Evolutionary conservation across 2,329 filamentous ascomycete genomes (phyloP), one percentile per base, ranked within the genome.

Genomic region (Ophiognomonia clavigignenti-juglandacearum): DNA sequence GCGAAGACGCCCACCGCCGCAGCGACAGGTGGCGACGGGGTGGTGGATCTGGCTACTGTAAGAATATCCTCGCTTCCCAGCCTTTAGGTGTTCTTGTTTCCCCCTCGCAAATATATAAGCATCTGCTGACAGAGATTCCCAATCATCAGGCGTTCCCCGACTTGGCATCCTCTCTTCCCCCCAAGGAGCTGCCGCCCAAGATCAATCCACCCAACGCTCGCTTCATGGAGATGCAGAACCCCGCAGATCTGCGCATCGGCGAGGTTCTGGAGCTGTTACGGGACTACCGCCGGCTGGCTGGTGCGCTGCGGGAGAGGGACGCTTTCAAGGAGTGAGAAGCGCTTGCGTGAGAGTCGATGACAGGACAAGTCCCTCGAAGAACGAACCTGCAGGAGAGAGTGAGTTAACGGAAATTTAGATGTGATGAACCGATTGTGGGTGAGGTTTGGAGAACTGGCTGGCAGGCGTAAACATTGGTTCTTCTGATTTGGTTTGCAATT

Each of bases 271-370:
- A 86, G 47, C 67, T 92, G 40, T 65, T 92, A 19, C 74, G 80
- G 46, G 87, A 92, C 62, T 92, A 92, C 59, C 79, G 86, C 57
- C 73, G 87, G 44, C 66, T 92, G 39, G 86, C 85, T 0, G 72
- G 72, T 23, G 78, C 78, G 8, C 62, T 91, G 48, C 80, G 80
- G 56, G 78, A 82, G 40, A 66, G 80, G 60, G 80, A 74, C 18
- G 81, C 79, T 9, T 81, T 85, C 58, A 74, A 75, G 51, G 68
- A 64, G 47, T 58, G 26, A 40, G 20, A 6, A 4, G 6, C 11
- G 2, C 20, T 36, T 8, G n/a, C 4, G 6, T 34, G n/a, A n/a
- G n/a, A n/a, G n/a, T n/a, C n/a, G n/a, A n/a, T n/a, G n/a, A n/a
- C n/a, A n/a, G n/a, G n/a, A n/a, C n/a, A n/a, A n/a, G n/a, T n/a